Evolutionary conservation across 768 basidiomycete genomes (phyloP).

Genomic region (Suillus subaureus): DNA sequence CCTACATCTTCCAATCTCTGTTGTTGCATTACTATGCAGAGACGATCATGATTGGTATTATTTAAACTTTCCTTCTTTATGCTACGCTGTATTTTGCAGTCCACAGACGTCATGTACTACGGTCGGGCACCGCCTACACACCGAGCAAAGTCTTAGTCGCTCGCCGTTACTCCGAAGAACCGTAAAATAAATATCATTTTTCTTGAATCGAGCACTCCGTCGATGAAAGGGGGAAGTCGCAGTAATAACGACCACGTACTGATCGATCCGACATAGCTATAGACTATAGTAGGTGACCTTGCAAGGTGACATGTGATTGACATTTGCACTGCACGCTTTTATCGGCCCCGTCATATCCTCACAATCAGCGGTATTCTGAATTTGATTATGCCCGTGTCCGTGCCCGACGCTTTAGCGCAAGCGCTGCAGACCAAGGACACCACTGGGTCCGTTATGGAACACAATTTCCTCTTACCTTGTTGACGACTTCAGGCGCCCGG

Average conservation of each 20-base stretch:
- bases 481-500: too few relatives aligned
- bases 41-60: slow-evolving; percentile 23
- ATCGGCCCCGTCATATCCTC: not conserved
- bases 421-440: not conserved
- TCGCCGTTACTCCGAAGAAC: not conserved
- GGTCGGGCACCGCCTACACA: not conserved
- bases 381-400: not conserved
- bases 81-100: not conserved
- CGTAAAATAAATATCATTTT: not conserved
- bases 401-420: not conserved
- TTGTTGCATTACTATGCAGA: slow-evolving; percentile 23
- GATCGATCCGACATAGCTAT: not conserved
- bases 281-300: not conserved
- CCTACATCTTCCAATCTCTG: slow-evolving; percentile 25
- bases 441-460: not conserved
- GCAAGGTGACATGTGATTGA: not conserved
- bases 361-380: not conserved
- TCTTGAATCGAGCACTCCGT: not conserved
- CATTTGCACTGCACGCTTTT: not conserved
- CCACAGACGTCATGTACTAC: not conserved
- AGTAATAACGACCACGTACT: not conserved
- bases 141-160: not conserved
- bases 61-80: slow-evolving; percentile 25
- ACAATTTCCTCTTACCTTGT: not conserved
- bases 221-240: not conserved